Base-by-base conservation (phyloP, 768 basidiomycete species). In the Ramaria rubella region DNA sequence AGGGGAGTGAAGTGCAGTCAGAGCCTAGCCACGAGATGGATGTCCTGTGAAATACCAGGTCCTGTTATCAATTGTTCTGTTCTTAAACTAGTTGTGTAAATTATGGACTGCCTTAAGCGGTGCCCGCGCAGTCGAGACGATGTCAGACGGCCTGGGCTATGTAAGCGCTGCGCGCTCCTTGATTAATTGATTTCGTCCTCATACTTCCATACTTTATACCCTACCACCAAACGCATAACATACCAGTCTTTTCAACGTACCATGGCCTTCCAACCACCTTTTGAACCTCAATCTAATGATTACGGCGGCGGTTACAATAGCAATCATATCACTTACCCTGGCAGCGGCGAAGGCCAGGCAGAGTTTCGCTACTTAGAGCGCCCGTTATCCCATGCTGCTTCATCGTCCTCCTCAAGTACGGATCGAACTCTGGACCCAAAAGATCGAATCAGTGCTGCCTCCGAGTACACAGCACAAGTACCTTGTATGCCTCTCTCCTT, bases 21-120 rank as follows among this genome's bases (percentile, higher is more conserved):
- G 49, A 51, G 49, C 8, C 33, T 29, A 24, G 29, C 21, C 36
- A 40, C 11, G 9, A 17, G 8, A 33, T 33, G 68, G 60, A 79
- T 58, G 45, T 42, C 52, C 40, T 12, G 40, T 42, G 23, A 36
- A 17, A n/a, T 19, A 19, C 2, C 17, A 42, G 38, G 15, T 7
- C 17, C 23, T 38, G 14, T 2, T 14, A 38, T 17, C 7, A 4
- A n/a, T 42, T 19, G 40, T 42, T 42, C n/a, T 42, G 17, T 26
- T 19, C 27, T 5, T 12, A 46, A 23, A 46, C 27, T 5, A 15
- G 55, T 30, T 34, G 54, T 52, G 49, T 61, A n/a, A n/a, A n/a
- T n/a, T n/a, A n/a, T n/a, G n/a, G n/a, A n/a, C n/a, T n/a, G 36
- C 36, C 36, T 14, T 38, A 17, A 42, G 40, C 40, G n/a, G 11